Evolutionary conservation across 2,329 filamentous ascomycete species (phyloP).

Genomic region (Scytalidium sp.): DNA sequence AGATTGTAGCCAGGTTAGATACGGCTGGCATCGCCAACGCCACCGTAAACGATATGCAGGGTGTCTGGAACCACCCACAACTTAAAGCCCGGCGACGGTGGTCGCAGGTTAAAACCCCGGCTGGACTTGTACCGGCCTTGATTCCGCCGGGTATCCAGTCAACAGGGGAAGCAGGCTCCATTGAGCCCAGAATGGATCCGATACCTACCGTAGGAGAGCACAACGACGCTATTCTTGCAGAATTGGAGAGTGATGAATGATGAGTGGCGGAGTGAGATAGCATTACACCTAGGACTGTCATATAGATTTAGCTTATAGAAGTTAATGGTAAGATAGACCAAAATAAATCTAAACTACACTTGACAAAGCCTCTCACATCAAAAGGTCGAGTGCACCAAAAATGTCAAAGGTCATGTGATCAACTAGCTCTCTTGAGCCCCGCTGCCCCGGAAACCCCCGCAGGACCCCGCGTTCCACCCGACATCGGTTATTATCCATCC

Average conservation of each 20-base stretch:
- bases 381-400: too few relatives aligned
- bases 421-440: too few relatives aligned
- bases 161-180: conserved; percentile 14
- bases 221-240: conserved; percentile 41
- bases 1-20: conserved; percentile 42
- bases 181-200: conserved; percentile 36
- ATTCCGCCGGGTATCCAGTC: conserved; percentile 44
- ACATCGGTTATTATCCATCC: too few relatives aligned
- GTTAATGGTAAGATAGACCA: too few relatives aligned
- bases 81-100: conserved; percentile 46
- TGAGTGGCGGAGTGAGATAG: too few relatives aligned
- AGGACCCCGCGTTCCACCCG: too few relatives aligned
- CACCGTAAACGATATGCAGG: conserved; percentile 52
- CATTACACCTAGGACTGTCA: too few relatives aligned
- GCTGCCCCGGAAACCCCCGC: too few relatives aligned
- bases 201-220: conserved; percentile 50
- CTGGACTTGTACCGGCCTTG: conserved; percentile 43
- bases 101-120: conserved; percentile 46
- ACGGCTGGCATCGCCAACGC: conserved; percentile 51
- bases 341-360: too few relatives aligned
- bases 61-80: conserved; percentile 52
- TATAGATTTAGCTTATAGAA: too few relatives aligned
- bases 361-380: too few relatives aligned
- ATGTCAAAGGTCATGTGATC: too few relatives aligned
- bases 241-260: conserved; percentile 34